These are phyloP conservation scores for Golubevia pallescens DNA, from an alignment of 1,284 basidiomycete genomes.

Conservation along the genomic window DNA sequence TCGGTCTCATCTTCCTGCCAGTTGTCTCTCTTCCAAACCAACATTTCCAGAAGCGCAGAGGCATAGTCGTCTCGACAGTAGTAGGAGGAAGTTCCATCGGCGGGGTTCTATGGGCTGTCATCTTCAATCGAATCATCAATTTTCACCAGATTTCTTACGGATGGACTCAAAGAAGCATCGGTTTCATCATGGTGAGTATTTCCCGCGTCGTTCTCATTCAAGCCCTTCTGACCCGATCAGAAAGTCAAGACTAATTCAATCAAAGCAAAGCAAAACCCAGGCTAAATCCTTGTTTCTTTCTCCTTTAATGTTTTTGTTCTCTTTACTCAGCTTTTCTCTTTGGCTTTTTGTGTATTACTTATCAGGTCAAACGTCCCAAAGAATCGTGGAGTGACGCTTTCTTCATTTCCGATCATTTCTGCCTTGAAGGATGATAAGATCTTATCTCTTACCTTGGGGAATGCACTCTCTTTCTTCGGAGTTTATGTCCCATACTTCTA, in stretches of 20 bases:
- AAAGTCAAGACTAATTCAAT: too few species aligned
- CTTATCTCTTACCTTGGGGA: neutral
- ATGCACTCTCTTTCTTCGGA: neutral
- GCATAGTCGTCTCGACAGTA: neutral
- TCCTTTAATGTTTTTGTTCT: too few species aligned
- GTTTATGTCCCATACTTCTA: neutral
- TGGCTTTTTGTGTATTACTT: neutral
- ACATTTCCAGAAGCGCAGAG: neutral
- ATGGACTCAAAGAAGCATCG: neutral
- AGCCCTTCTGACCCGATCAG: too few species aligned
- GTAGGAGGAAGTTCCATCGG: neutral
- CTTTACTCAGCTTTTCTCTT: neutral
- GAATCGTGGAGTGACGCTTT: neutral
- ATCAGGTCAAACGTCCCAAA: neutral
- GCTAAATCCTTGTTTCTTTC: too few species aligned
- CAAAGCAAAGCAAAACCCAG: too few species aligned
- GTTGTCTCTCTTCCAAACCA: neutral
- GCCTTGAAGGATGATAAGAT: neutral
- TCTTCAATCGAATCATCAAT: conserved; percentile 1
- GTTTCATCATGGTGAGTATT: conserved; percentile 1
- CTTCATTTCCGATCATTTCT: neutral
- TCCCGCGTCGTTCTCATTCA: too few species aligned
- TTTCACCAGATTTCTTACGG: neutral
- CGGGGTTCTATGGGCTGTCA: neutral
- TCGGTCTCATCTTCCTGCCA: conserved; percentile 1